Conservation (phyloP, 768 basidiomycete genomes). For the Macrolepiota dolichaula region DNA sequence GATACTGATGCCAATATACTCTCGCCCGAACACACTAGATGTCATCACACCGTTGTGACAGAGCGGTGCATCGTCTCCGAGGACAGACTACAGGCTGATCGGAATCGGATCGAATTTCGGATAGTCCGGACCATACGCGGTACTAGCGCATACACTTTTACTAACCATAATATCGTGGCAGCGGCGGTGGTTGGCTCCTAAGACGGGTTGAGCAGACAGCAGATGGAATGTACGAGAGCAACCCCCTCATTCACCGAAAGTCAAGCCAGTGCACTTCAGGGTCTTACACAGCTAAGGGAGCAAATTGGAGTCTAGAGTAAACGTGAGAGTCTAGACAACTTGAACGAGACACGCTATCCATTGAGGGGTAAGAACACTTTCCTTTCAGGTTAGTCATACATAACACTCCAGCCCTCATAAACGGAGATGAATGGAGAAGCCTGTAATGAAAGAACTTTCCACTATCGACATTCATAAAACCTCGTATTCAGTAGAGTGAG, state of each 20-base stretch:
- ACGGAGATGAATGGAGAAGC: background rate
- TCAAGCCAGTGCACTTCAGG: background rate
- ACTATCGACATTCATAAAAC: background rate
- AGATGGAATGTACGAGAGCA: background rate
- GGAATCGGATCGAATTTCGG: background rate
- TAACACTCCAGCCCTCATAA: background rate
- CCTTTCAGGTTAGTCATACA: background rate
- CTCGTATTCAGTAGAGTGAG: background rate
- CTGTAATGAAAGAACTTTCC: background rate
- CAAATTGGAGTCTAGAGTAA: no score
- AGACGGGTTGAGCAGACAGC: no score
- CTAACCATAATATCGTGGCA: background rate
- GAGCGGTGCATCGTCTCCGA: background rate
- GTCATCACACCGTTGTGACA: background rate
- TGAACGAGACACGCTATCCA: background rate
- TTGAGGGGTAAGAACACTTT: background rate
- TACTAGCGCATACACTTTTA: background rate
- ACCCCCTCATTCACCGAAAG: background rate
- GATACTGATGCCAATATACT: background rate
- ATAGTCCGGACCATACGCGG: background rate
- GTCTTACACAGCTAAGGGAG: background rate
- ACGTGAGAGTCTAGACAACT: background rate
- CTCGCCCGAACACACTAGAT: background rate
- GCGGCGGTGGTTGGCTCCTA: no score
- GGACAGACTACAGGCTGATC: background rate